Base-by-base conservation (phyloP, 768 basidiomycete species). In the Boletus eberwhitei region DNA sequence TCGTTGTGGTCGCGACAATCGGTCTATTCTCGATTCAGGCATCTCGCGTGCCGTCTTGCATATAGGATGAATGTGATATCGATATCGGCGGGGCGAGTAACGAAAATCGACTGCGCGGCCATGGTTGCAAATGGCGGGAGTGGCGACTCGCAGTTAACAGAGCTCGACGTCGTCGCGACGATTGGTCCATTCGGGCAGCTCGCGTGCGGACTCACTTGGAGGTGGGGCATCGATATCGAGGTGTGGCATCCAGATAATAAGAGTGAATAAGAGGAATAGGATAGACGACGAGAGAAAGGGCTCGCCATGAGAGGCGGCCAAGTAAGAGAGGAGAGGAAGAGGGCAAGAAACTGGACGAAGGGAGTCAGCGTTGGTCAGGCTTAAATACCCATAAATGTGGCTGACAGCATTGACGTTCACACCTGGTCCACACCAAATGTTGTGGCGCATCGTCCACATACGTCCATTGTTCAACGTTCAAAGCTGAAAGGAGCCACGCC, bases 321-420 rank as follows among this genome's bases (percentile, higher is more conserved):
- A 14, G 41, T 13, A 24, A 16, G 45, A 48, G 35, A 35, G 36
- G 42, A 37, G 12, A 40, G 34, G 37, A 14, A 43, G 46, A 31
- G 35, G 29, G 16, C 11, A 37, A 24, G 34, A 11, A 39, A 5
- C 14, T 21, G 42, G 37, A 29, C 12, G 56, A 37, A 16, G 36
- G 17, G 13, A 36, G 11, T 37, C 31, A 31, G 31, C 6, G 35
- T 16, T 41, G 38, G 48, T 24, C 22, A 36, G 8, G 41, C 7
- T 60, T 59, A 60, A 49, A 59, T 59, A 59, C 59, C 37, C 4
- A 7, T 17, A 8, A 39, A 1, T 11, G 58, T 29, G 58, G 58
- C 58, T 59, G 58, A 60, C 58, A 14, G 35, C 19, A 8, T 32
- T 16, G 8, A 21, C 13, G 53, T 34, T 24, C 29, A 37, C 40